These are phyloP conservation scores for Alopecurus myosuroides DNA, from an alignment of 176 grass and related monocot species.

Conservation along the genomic window DNA sequence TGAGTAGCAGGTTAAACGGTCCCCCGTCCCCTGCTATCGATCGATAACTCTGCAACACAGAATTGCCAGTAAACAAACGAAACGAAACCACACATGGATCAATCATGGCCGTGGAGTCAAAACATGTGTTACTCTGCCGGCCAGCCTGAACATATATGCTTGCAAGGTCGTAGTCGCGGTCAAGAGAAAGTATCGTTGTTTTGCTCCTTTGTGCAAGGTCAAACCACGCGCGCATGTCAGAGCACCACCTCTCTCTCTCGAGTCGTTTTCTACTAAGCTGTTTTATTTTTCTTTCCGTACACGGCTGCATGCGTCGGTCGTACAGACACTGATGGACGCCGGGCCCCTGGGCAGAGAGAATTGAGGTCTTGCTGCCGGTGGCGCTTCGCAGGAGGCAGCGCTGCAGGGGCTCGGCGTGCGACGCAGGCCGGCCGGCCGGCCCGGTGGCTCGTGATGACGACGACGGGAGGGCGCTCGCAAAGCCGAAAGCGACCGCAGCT, in stretches of 20 bases:
- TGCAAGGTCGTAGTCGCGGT: not conserved
- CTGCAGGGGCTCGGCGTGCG: not conserved
- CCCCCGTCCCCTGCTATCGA: not conserved
- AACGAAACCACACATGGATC: not conserved
- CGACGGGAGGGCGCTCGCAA: not conserved
- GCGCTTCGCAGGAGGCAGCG: not conserved
- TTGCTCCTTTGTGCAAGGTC: conserved; percentile 1
- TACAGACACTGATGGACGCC: not conserved
- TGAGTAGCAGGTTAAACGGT: not conserved
- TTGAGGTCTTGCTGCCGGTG: not conserved
- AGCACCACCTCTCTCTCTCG: not conserved
- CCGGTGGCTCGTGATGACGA: conserved; percentile 4
- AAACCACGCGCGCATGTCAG: not conserved
- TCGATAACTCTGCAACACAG: not conserved
- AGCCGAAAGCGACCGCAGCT: not conserved
- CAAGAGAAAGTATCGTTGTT: not conserved
- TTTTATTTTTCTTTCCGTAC: too few relatives aligned
- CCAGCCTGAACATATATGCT: not conserved
- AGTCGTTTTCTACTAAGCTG: conserved; percentile 19
- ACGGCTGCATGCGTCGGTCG: not conserved
- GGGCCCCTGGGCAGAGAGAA: not conserved
- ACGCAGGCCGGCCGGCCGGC: not conserved
- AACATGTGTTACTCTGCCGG: not conserved
- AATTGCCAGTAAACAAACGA: not conserved
- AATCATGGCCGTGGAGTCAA: not conserved